A percentile compares a stretch with the other conserved stretches of the same genome.
These are phyloP conservation scores for Magnaporthales sp. DNA, from an alignment of 2,329 filamentous ascomycete genomes.

Conservation along the genomic window DNA sequence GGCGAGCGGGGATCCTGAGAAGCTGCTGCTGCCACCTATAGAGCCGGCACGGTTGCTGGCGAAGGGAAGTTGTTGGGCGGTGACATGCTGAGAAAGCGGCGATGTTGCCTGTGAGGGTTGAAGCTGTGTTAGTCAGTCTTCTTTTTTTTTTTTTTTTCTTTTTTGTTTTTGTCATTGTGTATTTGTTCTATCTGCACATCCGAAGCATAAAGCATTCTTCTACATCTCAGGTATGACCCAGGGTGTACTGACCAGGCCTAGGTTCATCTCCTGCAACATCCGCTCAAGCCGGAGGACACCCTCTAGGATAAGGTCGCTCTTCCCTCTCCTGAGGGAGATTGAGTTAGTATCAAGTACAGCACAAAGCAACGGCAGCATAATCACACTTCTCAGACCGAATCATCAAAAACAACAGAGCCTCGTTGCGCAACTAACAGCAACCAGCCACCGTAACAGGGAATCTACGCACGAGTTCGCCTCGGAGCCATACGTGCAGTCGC, in stretches of 20 bases:
- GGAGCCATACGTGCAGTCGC: conserved; percentile 6
- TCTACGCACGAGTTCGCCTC: conserved; percentile 6
- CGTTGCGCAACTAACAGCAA: too few relatives aligned
- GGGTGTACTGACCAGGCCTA: conserved; percentile 25
- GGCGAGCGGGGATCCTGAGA: conserved; percentile 12
- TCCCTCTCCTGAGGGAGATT: conserved; percentile 13
- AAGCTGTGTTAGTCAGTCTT: neutral
- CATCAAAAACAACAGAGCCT: too few relatives aligned
- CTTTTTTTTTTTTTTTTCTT: too few relatives aligned
- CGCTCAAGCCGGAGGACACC: conserved; percentile 38
- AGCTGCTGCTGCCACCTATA: conserved; percentile 10
- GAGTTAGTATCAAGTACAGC: neutral
- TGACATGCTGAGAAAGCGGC: conserved; percentile 5
- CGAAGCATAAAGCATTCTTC: neutral
- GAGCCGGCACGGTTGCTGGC: neutral
- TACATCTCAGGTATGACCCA: too few relatives aligned
- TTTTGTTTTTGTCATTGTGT: neutral
- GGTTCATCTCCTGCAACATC: conserved; percentile 34
- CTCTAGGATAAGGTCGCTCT: conserved; percentile 42
- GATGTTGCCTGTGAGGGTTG: neutral
- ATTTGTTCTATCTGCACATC: neutral
- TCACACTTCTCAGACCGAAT: too few relatives aligned
- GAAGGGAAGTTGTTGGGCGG: neutral
- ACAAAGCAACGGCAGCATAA: too few relatives aligned
- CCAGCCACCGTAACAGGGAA: neutral